Conservation (phyloP, 208 protist genomes). For the Acanthamoeba lenticulata region DNA sequence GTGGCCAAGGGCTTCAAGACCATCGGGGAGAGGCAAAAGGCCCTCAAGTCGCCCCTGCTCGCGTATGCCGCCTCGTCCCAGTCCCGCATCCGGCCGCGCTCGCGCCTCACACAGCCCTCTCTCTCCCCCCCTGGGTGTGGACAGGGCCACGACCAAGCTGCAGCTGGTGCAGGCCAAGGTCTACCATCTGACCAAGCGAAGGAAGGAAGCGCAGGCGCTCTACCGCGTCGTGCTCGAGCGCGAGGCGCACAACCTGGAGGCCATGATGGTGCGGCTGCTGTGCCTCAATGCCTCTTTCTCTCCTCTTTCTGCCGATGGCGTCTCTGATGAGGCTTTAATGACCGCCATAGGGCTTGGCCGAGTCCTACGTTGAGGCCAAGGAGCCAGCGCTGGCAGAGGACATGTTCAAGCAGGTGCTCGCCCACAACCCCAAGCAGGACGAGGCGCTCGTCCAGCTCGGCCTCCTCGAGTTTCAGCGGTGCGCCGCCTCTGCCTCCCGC, state of each 20-base stretch:
- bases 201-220: slow-evolving; percentile 31
- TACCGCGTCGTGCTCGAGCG: background rate
- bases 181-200: slow-evolving; percentile 11
- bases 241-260: background rate
- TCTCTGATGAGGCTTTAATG: no score
- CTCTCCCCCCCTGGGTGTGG: no score
- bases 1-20: slow-evolving; percentile 27
- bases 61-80: background rate
- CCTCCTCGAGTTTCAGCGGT: slow-evolving; percentile 2
- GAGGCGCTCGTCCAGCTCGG: slow-evolving; percentile 42
- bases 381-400: background rate
- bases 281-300: no score
- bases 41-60: background rate
- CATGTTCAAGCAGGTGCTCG: slow-evolving; percentile 8
- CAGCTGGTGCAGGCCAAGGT: slow-evolving; percentile 33
- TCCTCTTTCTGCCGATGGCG: no score
- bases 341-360: slow-evolving; percentile 13
- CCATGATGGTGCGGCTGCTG: background rate
- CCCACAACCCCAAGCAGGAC: background rate
- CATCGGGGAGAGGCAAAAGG: background rate
- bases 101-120: no score
- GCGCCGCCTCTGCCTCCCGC: background rate
- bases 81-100: background rate
- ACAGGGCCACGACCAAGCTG: background rate
- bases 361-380: slow-evolving; percentile 22